Evolutionary conservation across 2,329 filamentous ascomycete species (phyloP), one percentile per base, ranked within the genome.

Genomic region (Diaporthe vexans): DNA sequence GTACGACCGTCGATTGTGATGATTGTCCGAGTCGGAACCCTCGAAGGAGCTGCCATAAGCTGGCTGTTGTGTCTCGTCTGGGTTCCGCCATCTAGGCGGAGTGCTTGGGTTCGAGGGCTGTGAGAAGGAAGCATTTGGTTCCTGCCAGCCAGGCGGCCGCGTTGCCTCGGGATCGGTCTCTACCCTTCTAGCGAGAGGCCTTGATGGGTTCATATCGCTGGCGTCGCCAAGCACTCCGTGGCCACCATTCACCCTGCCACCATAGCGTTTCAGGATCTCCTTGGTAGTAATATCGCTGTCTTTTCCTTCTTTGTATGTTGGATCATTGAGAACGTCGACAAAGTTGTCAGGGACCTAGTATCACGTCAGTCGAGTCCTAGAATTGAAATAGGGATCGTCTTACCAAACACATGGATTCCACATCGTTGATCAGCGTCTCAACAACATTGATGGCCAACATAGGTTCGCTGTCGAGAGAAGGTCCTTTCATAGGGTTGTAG

Each of bases 331-430:
- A 70, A 98, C 92, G 71, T 94, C 93, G 79, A 95, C 92, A 35
- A 99, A 89, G 81, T 98, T 95, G 81, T 97, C 95, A 0, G 97
- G 97, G 61, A 99, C 95, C 97, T 98, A 35, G 48, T 35, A 46
- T 76, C 73, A 19, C 71, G 77, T 83, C 77, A 84, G 70, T 76
- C 76, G 67, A 33, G 51, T 73, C 52, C 54, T 9, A 29, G 5
- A 4, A 7, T 37, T 10, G 26, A 68, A 19, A 57, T n/a, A 48
- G 19, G 63, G 52, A 24, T 35, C 51, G 13, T 87, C 93, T 85
- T 90, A 98, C 97, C 91, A 98, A 93, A 82, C 95, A 98, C 92
- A 99, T 98, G 82, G 94, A 93, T 83, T 98, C 97, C 78, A 98
- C 98, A 82, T 94, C 95, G 79, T 94, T 92, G 79, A 99, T 98